Percentiles rank a stretch among this genome's conserved stretches.
These are phyloP conservation scores for Floccularia luteovirens DNA, from an alignment of 768 basidiomycete species.

Conservation along the genomic window DNA sequence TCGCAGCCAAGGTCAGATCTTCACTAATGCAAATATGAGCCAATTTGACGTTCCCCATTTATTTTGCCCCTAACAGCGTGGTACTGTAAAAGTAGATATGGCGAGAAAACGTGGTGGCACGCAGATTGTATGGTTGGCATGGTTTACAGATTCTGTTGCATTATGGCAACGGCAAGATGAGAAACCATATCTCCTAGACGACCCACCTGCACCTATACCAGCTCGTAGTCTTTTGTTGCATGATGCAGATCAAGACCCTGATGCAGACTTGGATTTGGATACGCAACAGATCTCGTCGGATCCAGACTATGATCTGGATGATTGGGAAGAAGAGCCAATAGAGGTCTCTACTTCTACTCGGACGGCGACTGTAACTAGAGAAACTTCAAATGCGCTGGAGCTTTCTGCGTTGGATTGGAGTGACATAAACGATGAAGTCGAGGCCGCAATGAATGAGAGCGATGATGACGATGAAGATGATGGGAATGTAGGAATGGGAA, in stretches of 20 bases:
- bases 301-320: slow-evolving; percentile 59
- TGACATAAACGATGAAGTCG: slow-evolving; percentile 80
- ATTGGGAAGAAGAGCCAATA: slow-evolving; percentile 45
- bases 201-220: slow-evolving; percentile 23
- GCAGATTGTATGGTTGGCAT: slow-evolving; percentile 80
- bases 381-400: slow-evolving; percentile 27
- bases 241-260: too few relatives aligned
- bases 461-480: slow-evolving; percentile 51
- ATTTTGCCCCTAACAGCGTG: slow-evolving; percentile 41
- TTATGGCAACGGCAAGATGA: slow-evolving; percentile 84
- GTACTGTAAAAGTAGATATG: slow-evolving; percentile 86
- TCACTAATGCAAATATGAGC: background rate
- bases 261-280: slow-evolving; percentile 24
- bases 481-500: too few relatives aligned
- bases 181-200: slow-evolving; percentile 65
- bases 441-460: slow-evolving; percentile 79
- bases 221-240: too few relatives aligned
- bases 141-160: slow-evolving; percentile 89
- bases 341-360: too few relatives aligned
- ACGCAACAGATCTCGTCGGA: slow-evolving; percentile 58
- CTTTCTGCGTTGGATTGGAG: slow-evolving; percentile 71
- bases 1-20: slow-evolving; percentile 69
- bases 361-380: too few relatives aligned
- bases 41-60: background rate
- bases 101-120: slow-evolving; percentile 72